These are phyloP conservation scores for Cairneyella variabilis DNA, from an alignment of 495 filamentous ascomycete species.

Conservation along the genomic window DNA sequence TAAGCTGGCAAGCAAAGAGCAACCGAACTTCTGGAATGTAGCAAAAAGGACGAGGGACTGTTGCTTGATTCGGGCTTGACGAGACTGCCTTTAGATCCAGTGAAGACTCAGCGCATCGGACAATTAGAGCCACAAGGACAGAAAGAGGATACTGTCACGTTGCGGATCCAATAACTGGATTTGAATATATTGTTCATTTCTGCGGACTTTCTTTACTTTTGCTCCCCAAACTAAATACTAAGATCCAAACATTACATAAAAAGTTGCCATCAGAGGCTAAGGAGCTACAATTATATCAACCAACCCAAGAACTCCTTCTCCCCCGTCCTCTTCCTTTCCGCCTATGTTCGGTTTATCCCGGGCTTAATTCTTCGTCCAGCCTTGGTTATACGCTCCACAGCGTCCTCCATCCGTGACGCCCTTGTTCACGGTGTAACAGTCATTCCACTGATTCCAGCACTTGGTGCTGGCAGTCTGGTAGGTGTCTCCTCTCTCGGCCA, in stretches of 20 bases:
- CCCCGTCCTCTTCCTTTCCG: not conserved
- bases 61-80: too few relatives aligned
- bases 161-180: too few relatives aligned
- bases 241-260: conserved; percentile 2
- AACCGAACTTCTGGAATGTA: too few relatives aligned
- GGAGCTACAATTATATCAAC: not conserved
- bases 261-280: not conserved
- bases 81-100: too few relatives aligned
- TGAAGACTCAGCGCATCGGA: too few relatives aligned
- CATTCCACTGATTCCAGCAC: conserved; percentile 37
- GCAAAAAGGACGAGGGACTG: too few relatives aligned
- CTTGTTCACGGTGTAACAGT: conserved; percentile 34
- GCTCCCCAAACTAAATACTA: not conserved
- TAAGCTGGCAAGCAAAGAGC: too few relatives aligned
- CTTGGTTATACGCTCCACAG: conserved; percentile 19
- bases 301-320: not conserved
- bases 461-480: conserved; percentile 30
- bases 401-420: conserved; percentile 16
- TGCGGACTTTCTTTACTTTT: not conserved
- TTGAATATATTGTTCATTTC: too few relatives aligned
- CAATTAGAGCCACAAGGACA: too few relatives aligned
- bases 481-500: conserved; percentile 24
- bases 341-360: not conserved
- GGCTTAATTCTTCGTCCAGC: conserved; percentile 13
- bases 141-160: too few relatives aligned